These are phyloP conservation scores for Spergularia marina DNA, from an alignment of 148 eudicot genomes.

Conservation along the genomic window DNA sequence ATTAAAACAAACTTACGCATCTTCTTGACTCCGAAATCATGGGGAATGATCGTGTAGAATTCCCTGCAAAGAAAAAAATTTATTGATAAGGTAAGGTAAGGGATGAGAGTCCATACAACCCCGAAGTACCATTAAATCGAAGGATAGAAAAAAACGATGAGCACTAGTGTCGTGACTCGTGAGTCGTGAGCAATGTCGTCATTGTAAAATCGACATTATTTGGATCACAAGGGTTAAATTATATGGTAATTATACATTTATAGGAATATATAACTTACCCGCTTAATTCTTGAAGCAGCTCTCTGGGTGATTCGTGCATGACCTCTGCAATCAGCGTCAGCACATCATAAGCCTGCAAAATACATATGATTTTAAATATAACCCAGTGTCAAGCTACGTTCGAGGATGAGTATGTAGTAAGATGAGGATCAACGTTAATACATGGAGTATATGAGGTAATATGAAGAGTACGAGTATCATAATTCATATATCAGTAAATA, in stretches of 20 bases:
- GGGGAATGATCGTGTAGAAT: constrained; percentile 20
- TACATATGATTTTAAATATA: neutral
- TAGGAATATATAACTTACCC: constrained; percentile 23
- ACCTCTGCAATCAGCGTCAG: constrained; percentile 15
- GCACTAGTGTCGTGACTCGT: neutral
- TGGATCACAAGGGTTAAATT: no score
- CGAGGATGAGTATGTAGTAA: neutral
- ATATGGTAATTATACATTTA: no score
- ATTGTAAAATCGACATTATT: neutral
- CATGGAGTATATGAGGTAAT: no score
- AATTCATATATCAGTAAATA: neutral
- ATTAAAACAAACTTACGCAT: constrained; percentile 12
- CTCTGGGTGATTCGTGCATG: constrained; percentile 11
- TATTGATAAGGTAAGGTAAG: no score
- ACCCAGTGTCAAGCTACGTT: constrained; percentile 1
- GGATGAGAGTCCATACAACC: no score
- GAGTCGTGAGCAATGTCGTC: neutral
- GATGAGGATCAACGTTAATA: neutral
- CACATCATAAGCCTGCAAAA: constrained; percentile 17
- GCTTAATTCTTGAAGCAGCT: constrained; percentile 16
- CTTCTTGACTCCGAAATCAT: constrained; percentile 14
- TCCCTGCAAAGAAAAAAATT: constrained; percentile 8
- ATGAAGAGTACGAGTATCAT: no score
- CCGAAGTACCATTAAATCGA: no score
- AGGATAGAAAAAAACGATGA: no score